Base-by-base conservation (phyloP, 257 asterid genomes). In the Catharanthus roseus region DNA sequence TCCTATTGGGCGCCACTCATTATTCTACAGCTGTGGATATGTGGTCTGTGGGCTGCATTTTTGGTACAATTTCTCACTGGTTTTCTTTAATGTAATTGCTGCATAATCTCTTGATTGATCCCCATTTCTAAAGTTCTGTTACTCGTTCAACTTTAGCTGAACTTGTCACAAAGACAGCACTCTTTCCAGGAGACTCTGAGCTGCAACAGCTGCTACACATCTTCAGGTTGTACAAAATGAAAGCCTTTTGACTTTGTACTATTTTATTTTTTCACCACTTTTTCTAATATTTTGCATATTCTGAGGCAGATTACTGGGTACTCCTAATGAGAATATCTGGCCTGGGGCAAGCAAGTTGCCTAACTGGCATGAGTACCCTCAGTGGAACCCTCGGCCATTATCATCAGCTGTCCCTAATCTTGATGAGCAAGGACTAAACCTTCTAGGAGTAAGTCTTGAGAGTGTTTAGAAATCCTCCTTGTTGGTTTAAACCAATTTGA, bases 351-450 rank as follows among this genome's bases (percentile, higher is more conserved):
- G 95, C 90, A 91, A 86, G 80, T 77, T 91, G 70, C 89, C 87
- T 70, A 90, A 91, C 84, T 95, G 99, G 99, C 99, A 95, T 66
- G 97, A 89, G 67, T 95, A 89, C 78, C 99, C 99, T 10, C 97
- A 91, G 50, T 95, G 99, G 99, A 87, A 71, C 36, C 85, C 98
- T 45, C 85, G 85, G 80, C 90, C 96, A 70, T 79, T 91, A 5
- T 82, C 89, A 34, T 74, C 97, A 10, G 88, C 90, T 29, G 95
- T 95, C 45, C 87, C 90, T 75, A 88, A 86, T 57, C 87, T 95
- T 74, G 95, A 88, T 64, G 93, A 87, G 72, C 47, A 85, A 21
- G 99, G 99, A 65, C 80, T 95, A 1, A 42, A 87, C 78, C 96
- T 91, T 65, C 76, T 95, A 67, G 56, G 85, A 47, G 97, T 95